Evolutionary conservation across 2,329 filamentous ascomycete species (phyloP).

Genomic region (Beauveria medogensis): DNA sequence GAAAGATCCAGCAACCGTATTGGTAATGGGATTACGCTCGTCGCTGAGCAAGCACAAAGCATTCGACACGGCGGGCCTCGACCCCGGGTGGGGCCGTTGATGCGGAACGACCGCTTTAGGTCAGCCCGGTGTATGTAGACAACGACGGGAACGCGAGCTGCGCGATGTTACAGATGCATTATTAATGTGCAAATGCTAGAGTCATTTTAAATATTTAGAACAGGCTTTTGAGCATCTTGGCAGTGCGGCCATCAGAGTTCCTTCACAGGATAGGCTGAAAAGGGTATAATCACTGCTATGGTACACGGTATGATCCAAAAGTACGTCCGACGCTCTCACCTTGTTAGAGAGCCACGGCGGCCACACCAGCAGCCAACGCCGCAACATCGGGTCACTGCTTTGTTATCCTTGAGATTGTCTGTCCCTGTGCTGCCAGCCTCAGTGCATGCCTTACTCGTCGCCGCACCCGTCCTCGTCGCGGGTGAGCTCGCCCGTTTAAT

Average conservation of each 20-base stretch:
- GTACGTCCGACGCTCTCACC: too few species aligned
- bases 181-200: not conserved
- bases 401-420: not conserved
- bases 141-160: not conserved
- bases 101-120: constrained; percentile 6
- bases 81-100: not conserved
- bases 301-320: too few species aligned
- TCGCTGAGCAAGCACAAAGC: not conserved
- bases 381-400: not conserved
- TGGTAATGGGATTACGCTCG: not conserved
- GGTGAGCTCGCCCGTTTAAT: not conserved
- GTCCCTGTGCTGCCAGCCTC: not conserved
- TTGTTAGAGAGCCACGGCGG: not conserved
- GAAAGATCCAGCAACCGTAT: not conserved
- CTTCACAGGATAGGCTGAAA: too few species aligned
- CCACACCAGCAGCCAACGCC: not conserved
- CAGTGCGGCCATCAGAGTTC: too few species aligned
- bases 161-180: not conserved
- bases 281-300: too few species aligned
- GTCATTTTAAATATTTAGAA: not conserved
- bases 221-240: not conserved
- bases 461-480: not conserved
- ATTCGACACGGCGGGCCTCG: not conserved
- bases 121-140: not conserved
- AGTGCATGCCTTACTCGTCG: not conserved